Conservation (phyloP, 345 rosid species). For the Gossypium mustelinum region DNA sequence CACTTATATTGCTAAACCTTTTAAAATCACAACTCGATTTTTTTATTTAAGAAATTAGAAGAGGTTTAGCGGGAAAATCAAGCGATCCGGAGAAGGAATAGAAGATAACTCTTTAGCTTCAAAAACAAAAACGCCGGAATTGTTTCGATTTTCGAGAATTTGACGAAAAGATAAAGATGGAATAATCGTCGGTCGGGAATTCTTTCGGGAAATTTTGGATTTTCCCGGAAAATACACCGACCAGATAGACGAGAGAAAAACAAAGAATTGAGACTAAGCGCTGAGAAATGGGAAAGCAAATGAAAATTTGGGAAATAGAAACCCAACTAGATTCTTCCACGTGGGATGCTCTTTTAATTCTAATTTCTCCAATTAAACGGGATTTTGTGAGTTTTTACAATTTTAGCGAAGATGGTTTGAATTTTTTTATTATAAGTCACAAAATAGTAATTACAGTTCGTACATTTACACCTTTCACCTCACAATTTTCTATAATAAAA, state of each 20-base stretch:
- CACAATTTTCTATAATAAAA: no score
- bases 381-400: constrained; percentile 16
- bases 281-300: constrained; percentile 11
- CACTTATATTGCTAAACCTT: neutral
- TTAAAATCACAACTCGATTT: neutral
- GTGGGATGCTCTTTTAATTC: constrained; percentile 26
- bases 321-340: constrained; percentile 29
- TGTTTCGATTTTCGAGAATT: neutral
- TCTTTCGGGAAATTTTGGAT: constrained; percentile 29
- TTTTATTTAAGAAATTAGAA: neutral
- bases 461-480: no score
- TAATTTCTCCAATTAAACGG: constrained; percentile 23
- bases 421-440: no score
- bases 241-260: constrained; percentile 21
- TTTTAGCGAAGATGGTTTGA: neutral
- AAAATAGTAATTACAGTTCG: no score
- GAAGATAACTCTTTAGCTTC: neutral
- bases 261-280: constrained; percentile 14
- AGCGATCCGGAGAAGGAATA: neutral
- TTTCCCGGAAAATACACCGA: constrained; percentile 38
- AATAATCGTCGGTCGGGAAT: constrained; percentile 22
- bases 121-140: neutral
- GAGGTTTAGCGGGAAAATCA: constrained; percentile 7
- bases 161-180: neutral
- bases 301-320: neutral